These are phyloP conservation scores for Daldinia decipiens DNA, from an alignment of 495 filamentous ascomycete genomes.

Conservation along the genomic window DNA sequence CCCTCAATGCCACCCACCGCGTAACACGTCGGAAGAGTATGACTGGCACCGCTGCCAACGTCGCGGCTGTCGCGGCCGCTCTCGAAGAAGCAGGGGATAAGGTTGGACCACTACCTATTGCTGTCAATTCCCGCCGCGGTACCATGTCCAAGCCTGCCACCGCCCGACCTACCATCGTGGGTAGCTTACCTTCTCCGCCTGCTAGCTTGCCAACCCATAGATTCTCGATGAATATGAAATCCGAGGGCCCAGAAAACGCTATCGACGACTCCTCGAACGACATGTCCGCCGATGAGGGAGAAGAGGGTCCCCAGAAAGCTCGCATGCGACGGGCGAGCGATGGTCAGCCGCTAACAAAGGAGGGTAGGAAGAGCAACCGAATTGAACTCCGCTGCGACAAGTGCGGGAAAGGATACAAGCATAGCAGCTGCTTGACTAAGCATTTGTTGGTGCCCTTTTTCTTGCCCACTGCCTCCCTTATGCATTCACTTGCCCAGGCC, in stretches of 20 bases:
- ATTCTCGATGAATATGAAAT: conserved; percentile 53
- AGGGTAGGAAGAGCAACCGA: conserved; percentile 76
- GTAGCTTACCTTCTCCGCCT: conserved; percentile 68
- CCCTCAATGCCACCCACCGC: conserved; percentile 82
- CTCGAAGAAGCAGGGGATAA: conserved; percentile 70
- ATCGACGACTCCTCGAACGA: conserved; percentile 68
- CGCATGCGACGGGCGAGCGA: conserved; percentile 86
- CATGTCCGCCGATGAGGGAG: conserved; percentile 66
- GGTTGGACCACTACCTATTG: conserved; percentile 62
- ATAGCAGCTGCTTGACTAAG: conserved; percentile 99
- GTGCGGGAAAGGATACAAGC: conserved; percentile 99
- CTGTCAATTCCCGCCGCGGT: conserved; percentile 58
- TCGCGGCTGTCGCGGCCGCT: conserved; percentile 77
- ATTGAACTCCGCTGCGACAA: conserved; percentile 94
- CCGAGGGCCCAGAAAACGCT: conserved; percentile 62
- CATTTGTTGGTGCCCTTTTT: conserved; percentile 94
- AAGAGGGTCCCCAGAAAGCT: conserved; percentile 69
- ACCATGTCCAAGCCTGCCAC: conserved; percentile 61
- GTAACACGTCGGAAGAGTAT: conserved; percentile 95
- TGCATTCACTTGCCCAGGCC: conserved; percentile 50
- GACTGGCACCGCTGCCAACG: conserved; percentile 75
- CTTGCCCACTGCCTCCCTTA: conserved; percentile 52
- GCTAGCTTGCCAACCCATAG: conserved; percentile 58
- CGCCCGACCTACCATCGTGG: conserved; percentile 56
- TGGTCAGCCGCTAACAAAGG: conserved; percentile 80